Percentiles rank a stretch among this genome's conserved stretches.
phyloP scores from a whole-genome alignment of 2,329 filamentous ascomycete genomes.

The Raffaelea deltoideospora region DNA sequence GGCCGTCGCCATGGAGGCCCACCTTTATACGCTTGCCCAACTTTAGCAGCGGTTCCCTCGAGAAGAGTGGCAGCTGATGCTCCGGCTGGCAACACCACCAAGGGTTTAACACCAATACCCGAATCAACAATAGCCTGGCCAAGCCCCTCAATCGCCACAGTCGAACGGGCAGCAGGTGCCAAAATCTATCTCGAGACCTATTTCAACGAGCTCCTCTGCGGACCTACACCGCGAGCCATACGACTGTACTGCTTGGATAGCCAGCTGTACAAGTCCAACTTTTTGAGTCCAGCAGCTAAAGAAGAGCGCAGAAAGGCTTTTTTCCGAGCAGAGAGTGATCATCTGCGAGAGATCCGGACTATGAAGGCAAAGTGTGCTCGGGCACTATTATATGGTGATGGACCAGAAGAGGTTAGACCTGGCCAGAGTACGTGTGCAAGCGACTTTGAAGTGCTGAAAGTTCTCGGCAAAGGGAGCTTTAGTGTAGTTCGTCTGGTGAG shows the following conservation, averaged over 20 bases:
- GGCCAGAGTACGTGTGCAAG: conserved; percentile 13
- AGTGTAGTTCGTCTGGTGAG: conserved; percentile 78
- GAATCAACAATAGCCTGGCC: conserved; percentile 7
- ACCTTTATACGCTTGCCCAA: no score
- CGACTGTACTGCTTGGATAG: conserved; percentile 48
- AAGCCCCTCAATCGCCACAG: conserved; percentile 35
- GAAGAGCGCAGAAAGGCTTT: conserved; percentile 41
- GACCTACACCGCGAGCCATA: conserved; percentile 40
- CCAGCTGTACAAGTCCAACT: conserved; percentile 39
- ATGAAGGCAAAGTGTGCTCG: conserved; percentile 36
- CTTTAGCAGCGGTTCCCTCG: background rate
- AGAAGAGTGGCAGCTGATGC: background rate
- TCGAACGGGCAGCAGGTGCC: conserved; percentile 64
- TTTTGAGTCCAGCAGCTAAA: conserved; percentile 40
- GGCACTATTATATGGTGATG: background rate
- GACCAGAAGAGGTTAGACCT: background rate
- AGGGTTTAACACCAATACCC: background rate
- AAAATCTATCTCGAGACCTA: conserved; percentile 80
- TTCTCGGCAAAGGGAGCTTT: conserved; percentile 88
- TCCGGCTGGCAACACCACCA: background rate
- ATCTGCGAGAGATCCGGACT: conserved; percentile 58
- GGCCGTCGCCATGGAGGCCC: background rate
- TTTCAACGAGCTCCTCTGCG: conserved; percentile 54
- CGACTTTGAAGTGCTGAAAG: conserved; percentile 66
- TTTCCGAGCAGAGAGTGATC: conserved; percentile 51